Conservation (phyloP, 805 yeast genomes). For the Kuraishia ogatae region DNA sequence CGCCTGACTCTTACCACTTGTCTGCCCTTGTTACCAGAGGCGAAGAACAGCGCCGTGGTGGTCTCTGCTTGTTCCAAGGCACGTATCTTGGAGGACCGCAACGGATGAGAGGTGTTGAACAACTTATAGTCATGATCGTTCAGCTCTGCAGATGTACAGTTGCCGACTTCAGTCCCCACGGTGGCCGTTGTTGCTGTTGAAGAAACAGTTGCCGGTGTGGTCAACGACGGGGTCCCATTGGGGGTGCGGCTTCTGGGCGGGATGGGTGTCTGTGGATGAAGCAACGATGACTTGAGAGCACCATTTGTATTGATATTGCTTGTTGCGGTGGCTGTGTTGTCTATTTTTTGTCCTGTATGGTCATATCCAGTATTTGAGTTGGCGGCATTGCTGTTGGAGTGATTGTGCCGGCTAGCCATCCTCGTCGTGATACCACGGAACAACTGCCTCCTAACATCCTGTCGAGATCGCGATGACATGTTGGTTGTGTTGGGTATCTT, state of each 20-base stretch:
- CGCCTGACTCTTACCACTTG: not conserved
- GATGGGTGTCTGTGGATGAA: slow-evolving; percentile 15
- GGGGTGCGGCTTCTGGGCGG: slow-evolving; percentile 6
- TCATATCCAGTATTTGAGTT: not conserved
- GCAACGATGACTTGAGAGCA: slow-evolving; percentile 8
- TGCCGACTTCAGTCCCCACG: slow-evolving; percentile 11
- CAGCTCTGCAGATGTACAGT: slow-evolving; percentile 14
- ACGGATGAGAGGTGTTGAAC: slow-evolving; percentile 23
- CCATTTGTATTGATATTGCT: slow-evolving; percentile 1
- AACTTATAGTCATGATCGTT: slow-evolving; percentile 25
- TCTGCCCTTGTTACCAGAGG: slow-evolving; percentile 4
- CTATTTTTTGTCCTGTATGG: slow-evolving; percentile 4
- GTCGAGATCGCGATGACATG: slow-evolving; percentile 17
- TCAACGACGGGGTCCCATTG: not conserved
- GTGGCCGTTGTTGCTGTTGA: slow-evolving; percentile 12
- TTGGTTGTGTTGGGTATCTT: no score
- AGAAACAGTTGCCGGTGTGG: slow-evolving; percentile 14
- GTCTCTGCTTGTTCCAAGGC: slow-evolving; percentile 28
- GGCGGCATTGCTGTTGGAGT: not conserved
- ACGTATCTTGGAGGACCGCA: slow-evolving; percentile 22
- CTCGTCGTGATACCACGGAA: slow-evolving; percentile 23
- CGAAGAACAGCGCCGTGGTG: slow-evolving; percentile 21
- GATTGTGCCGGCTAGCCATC: slow-evolving; percentile 6
- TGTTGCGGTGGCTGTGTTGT: not conserved
- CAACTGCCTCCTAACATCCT: slow-evolving; percentile 23